Conservation (phyloP, 1,139 yeast species). For the Pichia sp. region DNA sequence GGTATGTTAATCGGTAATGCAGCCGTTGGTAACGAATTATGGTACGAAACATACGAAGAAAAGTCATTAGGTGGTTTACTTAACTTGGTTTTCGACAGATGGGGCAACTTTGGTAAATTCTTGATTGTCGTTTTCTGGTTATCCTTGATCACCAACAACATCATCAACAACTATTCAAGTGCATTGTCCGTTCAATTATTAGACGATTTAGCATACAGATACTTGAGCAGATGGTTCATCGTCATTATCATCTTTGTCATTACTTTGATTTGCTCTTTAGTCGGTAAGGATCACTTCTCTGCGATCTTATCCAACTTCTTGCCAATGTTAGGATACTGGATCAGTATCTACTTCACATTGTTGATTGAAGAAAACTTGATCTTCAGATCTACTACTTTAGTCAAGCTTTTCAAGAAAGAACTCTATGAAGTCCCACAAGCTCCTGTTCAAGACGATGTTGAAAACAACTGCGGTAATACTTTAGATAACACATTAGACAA, state of each 20-base stretch:
- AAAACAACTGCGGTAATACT: slow-evolving; percentile 7
- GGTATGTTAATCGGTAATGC: slow-evolving; percentile 73
- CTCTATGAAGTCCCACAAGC: slow-evolving; percentile 30
- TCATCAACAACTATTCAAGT: slow-evolving; percentile 79
- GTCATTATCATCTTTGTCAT: slow-evolving; percentile 63
- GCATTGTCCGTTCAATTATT: slow-evolving; percentile 78
- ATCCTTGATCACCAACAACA: slow-evolving; percentile 77
- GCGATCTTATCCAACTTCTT: slow-evolving; percentile 80
- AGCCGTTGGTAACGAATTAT: slow-evolving; percentile 54
- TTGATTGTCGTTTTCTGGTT: slow-evolving; percentile 65
- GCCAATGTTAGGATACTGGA: slow-evolving; percentile 96
- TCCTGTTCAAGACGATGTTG: neutral
- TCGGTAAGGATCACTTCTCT: slow-evolving; percentile 74
- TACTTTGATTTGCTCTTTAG: slow-evolving; percentile 68
- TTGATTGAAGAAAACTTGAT: slow-evolving; percentile 72
- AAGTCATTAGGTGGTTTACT: slow-evolving; percentile 81
- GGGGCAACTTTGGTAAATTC: slow-evolving; percentile 83
- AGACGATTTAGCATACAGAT: slow-evolving; percentile 53
- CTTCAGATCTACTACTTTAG: slow-evolving; percentile 55
- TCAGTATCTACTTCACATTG: slow-evolving; percentile 74
- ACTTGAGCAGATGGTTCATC: slow-evolving; percentile 79
- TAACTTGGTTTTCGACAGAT: slow-evolving; percentile 62
- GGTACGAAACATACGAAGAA: slow-evolving; percentile 55
- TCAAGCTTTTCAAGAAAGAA: slow-evolving; percentile 55
- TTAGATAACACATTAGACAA: too few relatives aligned